Evolutionary conservation across 345 rosid species (phyloP).

Genomic region (Hibiscus tridactylites): DNA sequence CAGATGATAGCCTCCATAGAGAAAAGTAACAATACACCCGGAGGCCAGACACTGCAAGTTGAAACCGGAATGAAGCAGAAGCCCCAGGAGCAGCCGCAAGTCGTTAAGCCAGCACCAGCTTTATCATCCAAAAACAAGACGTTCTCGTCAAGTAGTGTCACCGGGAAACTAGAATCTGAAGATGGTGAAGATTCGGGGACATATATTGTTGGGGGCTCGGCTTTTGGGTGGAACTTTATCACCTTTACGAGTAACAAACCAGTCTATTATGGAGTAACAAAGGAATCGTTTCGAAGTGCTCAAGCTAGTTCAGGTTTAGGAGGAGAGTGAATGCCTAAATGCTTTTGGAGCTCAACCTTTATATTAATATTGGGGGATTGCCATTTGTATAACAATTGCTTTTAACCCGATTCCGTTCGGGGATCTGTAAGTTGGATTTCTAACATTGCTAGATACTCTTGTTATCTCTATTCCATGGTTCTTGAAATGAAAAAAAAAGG

Average conservation of each 20-base stretch:
- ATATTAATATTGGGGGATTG: neutral
- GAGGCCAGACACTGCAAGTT: slow-evolving; percentile 27
- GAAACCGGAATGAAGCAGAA: slow-evolving; percentile 32
- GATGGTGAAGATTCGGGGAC: slow-evolving; percentile 19
- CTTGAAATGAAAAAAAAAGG: neutral
- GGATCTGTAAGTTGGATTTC: neutral
- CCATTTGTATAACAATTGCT: neutral
- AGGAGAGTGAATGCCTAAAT: slow-evolving; percentile 3
- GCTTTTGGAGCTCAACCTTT: neutral
- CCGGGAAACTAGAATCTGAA: slow-evolving; percentile 27
- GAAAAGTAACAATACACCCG: slow-evolving; percentile 22
- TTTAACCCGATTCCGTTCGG: neutral
- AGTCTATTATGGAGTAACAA: slow-evolving; percentile 57
- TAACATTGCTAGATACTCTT: neutral
- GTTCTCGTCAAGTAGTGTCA: slow-evolving; percentile 9
- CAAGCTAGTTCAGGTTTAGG: slow-evolving; percentile 18
- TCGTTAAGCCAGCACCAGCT: slow-evolving; percentile 9
- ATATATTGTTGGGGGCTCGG: slow-evolving; percentile 68
- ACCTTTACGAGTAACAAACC: slow-evolving; percentile 44
- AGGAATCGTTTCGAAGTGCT: slow-evolving; percentile 56
- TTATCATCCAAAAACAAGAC: slow-evolving; percentile 24
- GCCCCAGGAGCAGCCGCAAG: slow-evolving; percentile 14
- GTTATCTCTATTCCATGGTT: neutral
- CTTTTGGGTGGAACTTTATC: slow-evolving; percentile 86
- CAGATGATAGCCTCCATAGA: slow-evolving; percentile 30